Evolutionary conservation across 73 alveolate genomes (phyloP).

Genomic region (Stentor roeselii): DNA sequence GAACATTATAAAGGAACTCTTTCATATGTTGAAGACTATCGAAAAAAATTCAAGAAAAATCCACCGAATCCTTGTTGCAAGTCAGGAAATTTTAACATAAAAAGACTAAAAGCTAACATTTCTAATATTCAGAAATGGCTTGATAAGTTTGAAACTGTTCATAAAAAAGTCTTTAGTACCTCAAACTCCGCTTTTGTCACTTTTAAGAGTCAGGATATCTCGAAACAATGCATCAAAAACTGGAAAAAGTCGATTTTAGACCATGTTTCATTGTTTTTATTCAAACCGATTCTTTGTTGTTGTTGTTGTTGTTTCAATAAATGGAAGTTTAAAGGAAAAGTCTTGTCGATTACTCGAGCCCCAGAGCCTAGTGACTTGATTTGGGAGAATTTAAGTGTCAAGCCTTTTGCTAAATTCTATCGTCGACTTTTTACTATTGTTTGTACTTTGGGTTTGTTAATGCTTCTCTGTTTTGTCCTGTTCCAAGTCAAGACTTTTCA

Average conservation of each 20-base stretch:
- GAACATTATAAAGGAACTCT: neutral
- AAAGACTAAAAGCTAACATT: neutral
- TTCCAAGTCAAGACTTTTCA: neutral
- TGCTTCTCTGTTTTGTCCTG: neutral
- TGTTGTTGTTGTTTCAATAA: neutral
- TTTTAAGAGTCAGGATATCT: neutral
- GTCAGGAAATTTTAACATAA: neutral
- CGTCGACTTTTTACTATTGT: conserved; percentile 16
- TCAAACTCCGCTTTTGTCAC: conserved; percentile 22
- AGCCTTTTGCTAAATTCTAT: neutral
- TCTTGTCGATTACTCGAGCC: conserved; percentile 11
- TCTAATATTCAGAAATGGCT: neutral
- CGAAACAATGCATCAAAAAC: neutral
- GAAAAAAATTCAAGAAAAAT: conserved; percentile 3
- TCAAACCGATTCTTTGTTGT: neutral
- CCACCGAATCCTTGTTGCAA: neutral
- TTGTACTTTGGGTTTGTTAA: conserved; percentile 30
- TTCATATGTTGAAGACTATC: conserved; percentile 10
- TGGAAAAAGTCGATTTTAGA: neutral
- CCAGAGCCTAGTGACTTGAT: conserved; percentile 54
- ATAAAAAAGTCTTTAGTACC: neutral
- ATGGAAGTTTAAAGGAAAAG: neutral
- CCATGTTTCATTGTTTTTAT: neutral
- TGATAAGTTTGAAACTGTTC: neutral
- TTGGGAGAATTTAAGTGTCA: conserved; percentile 33